A percentile compares a stretch with the other conserved stretches of the same genome.
Evolutionary conservation across 805 yeast genomes (phyloP).

Genomic region (Priceomyces castillae): DNA sequence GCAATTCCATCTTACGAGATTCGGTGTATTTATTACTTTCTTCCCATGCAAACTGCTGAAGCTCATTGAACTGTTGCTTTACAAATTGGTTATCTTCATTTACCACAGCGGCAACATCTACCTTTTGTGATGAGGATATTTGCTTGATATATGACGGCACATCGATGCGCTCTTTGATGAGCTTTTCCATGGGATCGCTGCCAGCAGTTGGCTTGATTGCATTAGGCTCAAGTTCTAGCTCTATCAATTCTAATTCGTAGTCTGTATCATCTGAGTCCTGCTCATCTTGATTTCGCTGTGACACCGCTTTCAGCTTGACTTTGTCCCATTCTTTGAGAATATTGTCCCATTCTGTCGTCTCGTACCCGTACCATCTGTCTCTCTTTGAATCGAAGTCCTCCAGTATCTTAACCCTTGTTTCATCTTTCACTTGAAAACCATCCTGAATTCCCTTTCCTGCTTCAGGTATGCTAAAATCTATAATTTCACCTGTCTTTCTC

Average conservation of each 20-base stretch:
- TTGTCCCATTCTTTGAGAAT: conserved; percentile 47
- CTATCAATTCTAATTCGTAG: conserved; percentile 39
- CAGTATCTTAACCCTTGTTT: conserved; percentile 24
- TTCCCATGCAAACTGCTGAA: conserved; percentile 39
- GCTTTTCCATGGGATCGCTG: conserved; percentile 38
- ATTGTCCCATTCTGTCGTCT: conserved; percentile 57
- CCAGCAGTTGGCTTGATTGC: conserved; percentile 23
- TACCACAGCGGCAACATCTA: conserved; percentile 28
- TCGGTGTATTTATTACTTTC: conserved; percentile 15
- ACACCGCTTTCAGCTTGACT: conserved; percentile 20
- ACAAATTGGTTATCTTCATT: conserved; percentile 49
- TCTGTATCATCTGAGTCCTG: conserved; percentile 37
- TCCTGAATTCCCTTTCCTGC: conserved; percentile 59
- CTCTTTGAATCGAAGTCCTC: conserved; percentile 64
- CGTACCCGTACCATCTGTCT: conserved; percentile 82
- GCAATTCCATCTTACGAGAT: conserved; percentile 7
- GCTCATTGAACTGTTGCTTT: conserved; percentile 25
- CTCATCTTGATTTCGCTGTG: conserved; percentile 8
- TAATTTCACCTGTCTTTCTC: conserved; percentile 33
- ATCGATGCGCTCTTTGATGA: conserved; percentile 69
- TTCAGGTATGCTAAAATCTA: conserved; percentile 50
- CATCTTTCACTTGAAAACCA: conserved; percentile 23
- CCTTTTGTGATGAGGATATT: conserved; percentile 30
- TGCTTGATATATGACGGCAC: conserved; percentile 62
- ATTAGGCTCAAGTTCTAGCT: conserved; percentile 27